These are phyloP conservation scores for Cladosporium sp. DNA, from an alignment of 2,329 filamentous ascomycete species.

Conservation along the genomic window DNA sequence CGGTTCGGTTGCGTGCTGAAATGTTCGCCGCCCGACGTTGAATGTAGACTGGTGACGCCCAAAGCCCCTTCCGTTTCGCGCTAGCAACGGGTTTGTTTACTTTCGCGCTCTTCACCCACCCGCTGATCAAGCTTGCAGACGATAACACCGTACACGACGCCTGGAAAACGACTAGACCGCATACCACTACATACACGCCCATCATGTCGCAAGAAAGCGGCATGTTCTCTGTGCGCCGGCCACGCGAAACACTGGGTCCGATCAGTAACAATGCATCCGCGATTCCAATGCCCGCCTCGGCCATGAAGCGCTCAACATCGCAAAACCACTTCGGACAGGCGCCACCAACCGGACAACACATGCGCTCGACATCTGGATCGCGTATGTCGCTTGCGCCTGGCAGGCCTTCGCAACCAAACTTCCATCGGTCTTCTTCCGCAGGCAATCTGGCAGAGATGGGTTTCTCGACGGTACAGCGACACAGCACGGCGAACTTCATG, in stretches of 20 bases:
- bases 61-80: not conserved
- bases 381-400: constrained; percentile 82
- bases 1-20: not conserved
- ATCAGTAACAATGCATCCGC: constrained; percentile 75
- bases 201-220: constrained; percentile 84
- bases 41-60: not conserved
- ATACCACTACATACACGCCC: not conserved
- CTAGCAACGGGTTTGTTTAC: constrained; percentile 13
- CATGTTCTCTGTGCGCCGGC: constrained; percentile 87
- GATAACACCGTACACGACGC: not conserved
- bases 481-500: constrained; percentile 72
- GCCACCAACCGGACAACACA: constrained; percentile 70
- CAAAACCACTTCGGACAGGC: constrained; percentile 66
- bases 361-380: constrained; percentile 78
- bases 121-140: not conserved
- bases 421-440: constrained; percentile 81
- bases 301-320: constrained; percentile 89
- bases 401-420: constrained; percentile 82
- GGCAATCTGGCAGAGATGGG: constrained; percentile 76
- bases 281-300: constrained; percentile 87
- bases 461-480: constrained; percentile 79
- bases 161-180: not conserved
- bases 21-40: not conserved
- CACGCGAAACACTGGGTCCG: constrained; percentile 87
- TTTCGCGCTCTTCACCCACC: constrained; percentile 13